These are phyloP conservation scores for Aspergillus sojae DNA, from an alignment of 2,329 filamentous ascomycete genomes.

Conservation along the genomic window DNA sequence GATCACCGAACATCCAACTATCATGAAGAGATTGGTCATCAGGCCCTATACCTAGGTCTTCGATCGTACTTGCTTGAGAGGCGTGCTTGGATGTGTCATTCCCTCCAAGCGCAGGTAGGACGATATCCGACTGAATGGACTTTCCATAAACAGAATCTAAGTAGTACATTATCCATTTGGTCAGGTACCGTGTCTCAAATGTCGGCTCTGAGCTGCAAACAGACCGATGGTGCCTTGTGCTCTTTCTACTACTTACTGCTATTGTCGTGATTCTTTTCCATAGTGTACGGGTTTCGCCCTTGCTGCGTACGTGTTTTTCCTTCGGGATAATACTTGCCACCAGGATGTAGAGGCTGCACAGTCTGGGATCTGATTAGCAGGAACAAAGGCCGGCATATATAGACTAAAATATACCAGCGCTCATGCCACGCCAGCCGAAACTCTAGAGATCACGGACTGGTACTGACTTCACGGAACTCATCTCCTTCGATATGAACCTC, in stretches of 20 bases:
- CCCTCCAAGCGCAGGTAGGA: neutral
- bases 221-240: constrained; percentile 12
- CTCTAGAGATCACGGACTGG: constrained; percentile 42
- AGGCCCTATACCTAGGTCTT: constrained; percentile 7
- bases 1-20: constrained; percentile 22
- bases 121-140: neutral
- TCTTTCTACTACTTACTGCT: constrained; percentile 29
- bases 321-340: constrained; percentile 49
- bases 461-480: constrained; percentile 53
- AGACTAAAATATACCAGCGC: constrained; percentile 40
- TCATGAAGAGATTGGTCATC: constrained; percentile 14
- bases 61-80: neutral
- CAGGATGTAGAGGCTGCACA: constrained; percentile 50
- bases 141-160: neutral
- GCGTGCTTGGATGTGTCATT: constrained; percentile 4
- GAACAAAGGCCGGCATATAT: constrained; percentile 31
- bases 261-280: constrained; percentile 15
- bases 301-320: constrained; percentile 21
- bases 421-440: constrained; percentile 39
- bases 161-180: constrained; percentile 7
- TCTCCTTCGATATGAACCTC: constrained; percentile 75
- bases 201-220: constrained; percentile 2
- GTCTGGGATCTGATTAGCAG: constrained; percentile 42
- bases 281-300: constrained; percentile 10
- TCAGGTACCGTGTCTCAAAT: constrained; percentile 13